phyloP scores from a whole-genome alignment of 2,329 filamentous ascomycete species.

The Arthrobotrys sphaeroides region DNA sequence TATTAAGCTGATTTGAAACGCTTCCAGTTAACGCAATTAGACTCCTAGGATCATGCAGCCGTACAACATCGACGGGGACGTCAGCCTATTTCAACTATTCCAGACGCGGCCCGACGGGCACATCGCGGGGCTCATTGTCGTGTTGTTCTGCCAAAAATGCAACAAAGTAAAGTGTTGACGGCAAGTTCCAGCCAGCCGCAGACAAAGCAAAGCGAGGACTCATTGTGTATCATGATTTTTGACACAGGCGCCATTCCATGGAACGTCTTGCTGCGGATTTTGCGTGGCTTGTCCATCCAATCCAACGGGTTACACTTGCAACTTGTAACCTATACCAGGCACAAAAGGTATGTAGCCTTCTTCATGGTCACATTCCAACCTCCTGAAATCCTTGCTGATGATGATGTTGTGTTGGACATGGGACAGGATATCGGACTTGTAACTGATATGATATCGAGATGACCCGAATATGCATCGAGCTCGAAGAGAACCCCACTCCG shows the following conservation, averaged over 20 bases:
- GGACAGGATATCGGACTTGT: not conserved
- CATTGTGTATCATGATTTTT: not conserved
- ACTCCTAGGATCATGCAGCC: not conserved
- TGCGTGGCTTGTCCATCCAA: not conserved
- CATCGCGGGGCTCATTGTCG: not conserved
- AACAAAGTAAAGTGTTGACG: constrained; percentile 5
- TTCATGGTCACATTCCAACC: not conserved
- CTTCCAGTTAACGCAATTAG: constrained; percentile 5
- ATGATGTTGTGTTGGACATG: not conserved
- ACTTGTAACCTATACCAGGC: not conserved
- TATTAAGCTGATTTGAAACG: not conserved
- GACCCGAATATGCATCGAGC: no score
- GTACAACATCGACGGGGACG: not conserved
- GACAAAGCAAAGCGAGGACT: not conserved
- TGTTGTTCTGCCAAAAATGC: constrained; percentile 7
- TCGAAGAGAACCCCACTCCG: no score
- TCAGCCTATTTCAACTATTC: no score
- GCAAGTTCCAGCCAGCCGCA: constrained; percentile 7
- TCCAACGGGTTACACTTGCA: not conserved
- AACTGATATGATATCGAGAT: no score
- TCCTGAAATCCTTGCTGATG: not conserved
- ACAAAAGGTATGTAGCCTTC: not conserved
- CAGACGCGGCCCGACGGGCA: no score
- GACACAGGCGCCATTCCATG: not conserved
- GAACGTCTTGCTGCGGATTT: not conserved